Evolutionary conservation across 257 asterid species (phyloP), one percentile per base, ranked within the genome.

Genomic region (Nicotiana sylvestris): DNA sequence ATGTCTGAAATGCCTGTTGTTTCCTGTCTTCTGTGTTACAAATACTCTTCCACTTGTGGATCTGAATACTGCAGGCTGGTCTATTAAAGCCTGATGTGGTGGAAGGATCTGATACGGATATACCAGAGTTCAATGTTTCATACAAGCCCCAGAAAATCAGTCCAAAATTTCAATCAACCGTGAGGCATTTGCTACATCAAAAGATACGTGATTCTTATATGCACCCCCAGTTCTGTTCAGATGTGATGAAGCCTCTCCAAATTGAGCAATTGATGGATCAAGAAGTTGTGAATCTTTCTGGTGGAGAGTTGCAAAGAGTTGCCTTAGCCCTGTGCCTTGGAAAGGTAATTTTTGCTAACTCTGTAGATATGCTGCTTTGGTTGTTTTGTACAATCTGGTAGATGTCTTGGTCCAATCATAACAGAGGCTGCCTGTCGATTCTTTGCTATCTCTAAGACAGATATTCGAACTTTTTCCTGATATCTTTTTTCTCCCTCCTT

Each of bases 281-380:
- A 87, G 96, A 92, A 77, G 98, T 96, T 81, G 93, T 90, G 84
- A 96, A 94, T 81, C 98, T 96, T 82, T 96, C 99, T 80, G 99
- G 99, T 90, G 99, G 99, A 90, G 99, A 96, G 88, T 89, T 96
- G 82, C 99, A 96, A 86, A 90, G 99, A 88, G 99, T 96, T 82
- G 98, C 98, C 77, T 88, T 96, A 58, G 85, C 95, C 62, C 92
- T 96, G 4, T 96, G 99, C 87, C 98, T 94, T 88, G 99, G 98
- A 84, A 96, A 96, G 98, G 99, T 96, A 83, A 78, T 39, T 17
- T 49, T 17, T 81, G 66, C 9, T 58, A 6, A 49, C 37, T 43
- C 25, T 0, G 43, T 61, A 10, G 43, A 21, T 13, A 39, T 46
- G 39, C 62, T 49, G 39, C n/a, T 74, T 46, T 25, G 80, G 43